These are phyloP conservation scores for Biscogniauxia marginata DNA, from an alignment of 2,329 filamentous ascomycete genomes.

Conservation along the genomic window DNA sequence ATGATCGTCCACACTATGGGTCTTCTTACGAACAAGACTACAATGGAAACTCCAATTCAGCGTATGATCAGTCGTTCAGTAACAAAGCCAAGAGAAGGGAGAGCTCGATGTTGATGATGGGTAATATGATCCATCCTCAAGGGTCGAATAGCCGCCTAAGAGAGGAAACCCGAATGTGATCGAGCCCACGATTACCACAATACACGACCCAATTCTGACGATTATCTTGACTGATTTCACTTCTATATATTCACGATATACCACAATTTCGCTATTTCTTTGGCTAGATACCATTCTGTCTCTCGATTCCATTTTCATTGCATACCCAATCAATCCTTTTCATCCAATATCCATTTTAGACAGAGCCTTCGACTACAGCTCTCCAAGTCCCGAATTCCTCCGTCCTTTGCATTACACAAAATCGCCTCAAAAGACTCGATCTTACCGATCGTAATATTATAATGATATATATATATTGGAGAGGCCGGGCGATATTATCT, in stretches of 20 bases:
- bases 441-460: constrained; percentile 24
- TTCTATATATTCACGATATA: constrained; percentile 13
- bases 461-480: constrained; percentile 23
- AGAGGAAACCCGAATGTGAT: constrained; percentile 48
- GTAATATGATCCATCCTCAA: constrained; percentile 48
- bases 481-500: neutral
- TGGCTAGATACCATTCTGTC: constrained; percentile 18
- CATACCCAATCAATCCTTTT: constrained; percentile 6
- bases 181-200: neutral
- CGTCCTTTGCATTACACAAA: constrained; percentile 9
- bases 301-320: constrained; percentile 6
- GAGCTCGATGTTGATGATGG: constrained; percentile 58
- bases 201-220: neutral
- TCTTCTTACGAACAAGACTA: constrained; percentile 32
- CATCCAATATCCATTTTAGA: constrained; percentile 10
- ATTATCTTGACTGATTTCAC: neutral
- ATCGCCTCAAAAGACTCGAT: constrained; percentile 10
- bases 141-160: constrained; percentile 52
- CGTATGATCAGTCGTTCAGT: constrained; percentile 38
- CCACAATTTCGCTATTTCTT: neutral
- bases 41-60: constrained; percentile 24
- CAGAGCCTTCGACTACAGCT: constrained; percentile 9
- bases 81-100: constrained; percentile 53
- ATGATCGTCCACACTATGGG: constrained; percentile 39
- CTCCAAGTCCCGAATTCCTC: constrained; percentile 8